Base-by-base conservation (phyloP, 179 eudicot species). In the Nepenthes alata region DNA sequence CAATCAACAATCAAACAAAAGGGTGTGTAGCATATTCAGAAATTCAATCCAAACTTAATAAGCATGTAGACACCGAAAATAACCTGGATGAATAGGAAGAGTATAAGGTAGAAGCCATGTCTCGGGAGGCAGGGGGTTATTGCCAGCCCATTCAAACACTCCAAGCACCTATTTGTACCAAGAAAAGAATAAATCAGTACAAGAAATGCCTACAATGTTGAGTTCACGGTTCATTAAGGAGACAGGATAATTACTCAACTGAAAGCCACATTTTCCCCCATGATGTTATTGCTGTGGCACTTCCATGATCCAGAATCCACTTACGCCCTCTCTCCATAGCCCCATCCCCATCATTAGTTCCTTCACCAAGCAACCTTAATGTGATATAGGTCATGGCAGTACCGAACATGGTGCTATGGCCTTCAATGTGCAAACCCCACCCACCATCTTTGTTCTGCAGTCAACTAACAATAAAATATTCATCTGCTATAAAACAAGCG, bases 211-310 rank as follows among this genome's bases (percentile, higher is more conserved):
- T 37, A 15, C 47, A 44, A 35, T 58, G 13, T 14, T 51, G 50
- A 59, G 15, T 44, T 13, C 25, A 41, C 25, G 37, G 50, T 15
- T 44, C 48, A 2, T 3, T 2, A 36, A 67, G 11, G 58, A 55
- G 37, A 52, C 35, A 53, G 48, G 12, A 55, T 2, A 61, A 38
- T 68, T 54, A 75, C 82, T 69, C 62, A 78, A 90, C 97, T 70
- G 97, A 78, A 73, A 90, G 95, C 97, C 97, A 90, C 85, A 88
- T 69, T 67, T 90, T 90, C 16, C 95, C 97, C 97, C 97, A 90
- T 37, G 97, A 90, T 38, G 97, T 75, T 53, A 81, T 83, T 52
- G 83, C 85, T 67, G 95, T 85, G 55, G 97, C 93, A 67, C 88
- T 76, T 61, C 97, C 97, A 74, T 83, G 97, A 57, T 81, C 85